Conservation (phyloP, 2,329 filamentous ascomycete genomes). For the Coleophoma eucalyptorum region DNA sequence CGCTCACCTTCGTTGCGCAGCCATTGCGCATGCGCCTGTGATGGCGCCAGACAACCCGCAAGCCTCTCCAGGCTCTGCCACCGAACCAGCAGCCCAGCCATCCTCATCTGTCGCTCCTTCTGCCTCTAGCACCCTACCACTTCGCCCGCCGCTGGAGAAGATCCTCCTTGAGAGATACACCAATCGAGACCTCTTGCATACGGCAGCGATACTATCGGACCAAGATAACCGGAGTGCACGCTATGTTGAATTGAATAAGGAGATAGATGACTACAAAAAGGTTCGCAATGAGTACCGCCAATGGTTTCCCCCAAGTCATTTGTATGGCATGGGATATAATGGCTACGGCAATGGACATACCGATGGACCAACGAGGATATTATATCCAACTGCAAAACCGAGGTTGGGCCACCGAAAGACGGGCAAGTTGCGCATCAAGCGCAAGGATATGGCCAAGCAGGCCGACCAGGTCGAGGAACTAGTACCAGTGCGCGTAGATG, state of each 20-base stretch:
- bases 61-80: conserved; percentile 17
- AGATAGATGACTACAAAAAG: conserved; percentile 66
- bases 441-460: conserved; percentile 79
- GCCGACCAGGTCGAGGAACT: conserved; percentile 89
- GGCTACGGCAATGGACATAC: conserved; percentile 88
- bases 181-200: conserved; percentile 57
- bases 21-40: conserved; percentile 24
- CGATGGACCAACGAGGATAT: conserved; percentile 64
- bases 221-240: conserved; percentile 49
- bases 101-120: conserved; percentile 13
- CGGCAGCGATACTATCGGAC: conserved; percentile 45
- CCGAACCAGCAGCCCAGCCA: conserved; percentile 12
- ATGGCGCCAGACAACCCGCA: conserved; percentile 28
- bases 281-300: conserved; percentile 51
- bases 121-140: conserved; percentile 18
- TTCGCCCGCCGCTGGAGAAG: conserved; percentile 33
- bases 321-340: conserved; percentile 74
- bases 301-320: conserved; percentile 51
- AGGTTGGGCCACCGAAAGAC: conserved; percentile 75
- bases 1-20: conserved; percentile 8
- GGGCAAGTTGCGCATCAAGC: conserved; percentile 66
- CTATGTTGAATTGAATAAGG: conserved; percentile 60
- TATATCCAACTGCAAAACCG: conserved; percentile 77
- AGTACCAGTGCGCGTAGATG: conserved; percentile 85
- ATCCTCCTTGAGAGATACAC: conserved; percentile 60